Conservation (phyloP, 164 flowering plant genomes). For the Echeveria elegans region DNA sequence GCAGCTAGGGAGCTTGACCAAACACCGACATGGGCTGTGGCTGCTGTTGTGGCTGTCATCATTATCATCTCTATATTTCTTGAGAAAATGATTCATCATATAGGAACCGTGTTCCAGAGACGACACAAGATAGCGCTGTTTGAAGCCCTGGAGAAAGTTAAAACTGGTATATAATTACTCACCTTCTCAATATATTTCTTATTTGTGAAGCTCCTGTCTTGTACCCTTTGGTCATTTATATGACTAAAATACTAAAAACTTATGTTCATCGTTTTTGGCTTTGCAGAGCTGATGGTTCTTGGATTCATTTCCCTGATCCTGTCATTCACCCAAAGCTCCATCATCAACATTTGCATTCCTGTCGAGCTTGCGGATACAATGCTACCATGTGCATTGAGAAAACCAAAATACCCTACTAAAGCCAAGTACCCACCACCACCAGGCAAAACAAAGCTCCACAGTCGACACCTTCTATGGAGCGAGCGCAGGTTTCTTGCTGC, state of each 20-base stretch:
- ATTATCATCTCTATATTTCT: slow-evolving; percentile 53
- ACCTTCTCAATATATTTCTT: neutral
- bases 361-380: neutral
- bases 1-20: slow-evolving; percentile 40
- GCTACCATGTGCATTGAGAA: neutral
- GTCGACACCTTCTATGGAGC: neutral
- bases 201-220: neutral
- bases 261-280: neutral
- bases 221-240: neutral
- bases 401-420: neutral
- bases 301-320: neutral
- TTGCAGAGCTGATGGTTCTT: neutral
- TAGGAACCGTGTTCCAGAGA: neutral
- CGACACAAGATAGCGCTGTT: neutral
- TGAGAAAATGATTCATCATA: slow-evolving; percentile 53
- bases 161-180: neutral
- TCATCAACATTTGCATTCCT: neutral
- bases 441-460: neutral
- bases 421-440: neutral
- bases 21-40: slow-evolving; percentile 91
- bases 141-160: slow-evolving; percentile 4
- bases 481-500: slow-evolving; percentile 34
- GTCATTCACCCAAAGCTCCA: neutral
- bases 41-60: slow-evolving; percentile 57
- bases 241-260: neutral